A percentile compares a stretch with the other conserved stretches of the same genome.
Evolutionary conservation across 495 filamentous ascomycete genomes (phyloP).

Genomic region (Aspergillus ellipticus): DNA sequence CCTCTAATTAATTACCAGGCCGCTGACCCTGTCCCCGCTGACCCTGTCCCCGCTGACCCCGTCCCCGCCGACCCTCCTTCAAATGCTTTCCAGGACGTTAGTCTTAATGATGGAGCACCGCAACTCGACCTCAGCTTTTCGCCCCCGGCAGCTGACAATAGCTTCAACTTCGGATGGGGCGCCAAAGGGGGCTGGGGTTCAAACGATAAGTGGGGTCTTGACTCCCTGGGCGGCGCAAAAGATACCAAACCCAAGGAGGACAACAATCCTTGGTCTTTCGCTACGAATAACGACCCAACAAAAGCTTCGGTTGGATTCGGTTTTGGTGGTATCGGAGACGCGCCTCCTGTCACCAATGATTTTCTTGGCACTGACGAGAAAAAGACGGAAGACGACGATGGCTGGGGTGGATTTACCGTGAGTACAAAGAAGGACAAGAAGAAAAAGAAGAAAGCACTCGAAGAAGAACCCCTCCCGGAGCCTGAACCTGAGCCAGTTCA

Average conservation of each 20-base stretch:
- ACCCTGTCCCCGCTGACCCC: no score
- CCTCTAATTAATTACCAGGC: constrained; percentile 1
- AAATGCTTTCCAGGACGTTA: constrained; percentile 45
- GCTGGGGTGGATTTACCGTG: constrained; percentile 24
- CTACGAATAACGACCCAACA: constrained; percentile 34
- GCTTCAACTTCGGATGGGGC: constrained; percentile 38
- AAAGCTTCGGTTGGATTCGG: constrained; percentile 40
- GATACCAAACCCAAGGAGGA: constrained; percentile 29
- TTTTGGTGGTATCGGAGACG: constrained; percentile 39
- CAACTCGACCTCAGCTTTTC: constrained; percentile 47
- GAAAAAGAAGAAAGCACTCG: constrained; percentile 19
- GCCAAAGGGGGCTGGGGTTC: constrained; percentile 45
- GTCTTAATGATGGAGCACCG: constrained; percentile 37
- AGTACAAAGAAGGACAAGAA: constrained; percentile 29
- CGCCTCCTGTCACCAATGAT: constrained; percentile 23
- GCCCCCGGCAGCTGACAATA: constrained; percentile 25
- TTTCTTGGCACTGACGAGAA: constrained; percentile 10
- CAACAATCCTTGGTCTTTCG: constrained; percentile 40
- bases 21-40: no score
- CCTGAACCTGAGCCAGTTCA: constrained; percentile 25
- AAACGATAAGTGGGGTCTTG: constrained; percentile 35
- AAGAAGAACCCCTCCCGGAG: constrained; percentile 16
- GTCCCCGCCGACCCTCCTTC: constrained; percentile 20
- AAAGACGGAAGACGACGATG: constrained; percentile 26
- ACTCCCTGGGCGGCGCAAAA: constrained; percentile 32